Percentiles rank a stretch among this genome's conserved stretches.
Evolutionary conservation across 2,329 filamentous ascomycete genomes (phyloP).

Genomic region (Hirsutella rhossiliensis): DNA sequence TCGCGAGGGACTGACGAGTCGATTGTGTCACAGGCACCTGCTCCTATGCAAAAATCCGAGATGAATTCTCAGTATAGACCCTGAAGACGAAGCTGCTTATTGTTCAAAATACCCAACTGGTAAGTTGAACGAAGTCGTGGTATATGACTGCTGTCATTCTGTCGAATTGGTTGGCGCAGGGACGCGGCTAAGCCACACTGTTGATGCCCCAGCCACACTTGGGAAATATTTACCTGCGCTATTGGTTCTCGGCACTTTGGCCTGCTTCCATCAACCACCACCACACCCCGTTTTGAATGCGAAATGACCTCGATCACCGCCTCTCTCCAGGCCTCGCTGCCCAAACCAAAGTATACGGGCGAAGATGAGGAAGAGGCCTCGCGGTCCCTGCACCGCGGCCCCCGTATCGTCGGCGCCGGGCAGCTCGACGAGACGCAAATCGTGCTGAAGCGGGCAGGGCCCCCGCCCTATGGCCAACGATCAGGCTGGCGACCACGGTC

Average conservation of each 20-base stretch:
- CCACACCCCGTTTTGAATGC: background rate
- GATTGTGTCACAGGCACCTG: no score
- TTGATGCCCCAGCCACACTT: conserved; percentile 7
- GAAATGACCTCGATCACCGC: conserved; percentile 55
- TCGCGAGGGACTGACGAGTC: no score
- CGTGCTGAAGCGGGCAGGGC: conserved; percentile 70
- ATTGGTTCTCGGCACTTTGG: background rate
- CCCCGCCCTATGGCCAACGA: conserved; percentile 79
- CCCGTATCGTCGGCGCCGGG: conserved; percentile 67
- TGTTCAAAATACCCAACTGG: no score
- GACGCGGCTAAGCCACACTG: conserved; percentile 15
- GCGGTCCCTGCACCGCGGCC: conserved; percentile 63
- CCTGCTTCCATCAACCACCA: conserved; percentile 1
- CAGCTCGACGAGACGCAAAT: conserved; percentile 79
- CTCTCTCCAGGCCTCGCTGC: conserved; percentile 68
- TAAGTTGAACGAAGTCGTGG: no score
- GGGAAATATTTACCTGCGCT: background rate
- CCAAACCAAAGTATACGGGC: conserved; percentile 82
- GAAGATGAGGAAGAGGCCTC: conserved; percentile 72
- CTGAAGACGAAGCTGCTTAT: no score
- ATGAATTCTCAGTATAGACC: no score
- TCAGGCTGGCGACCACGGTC: conserved; percentile 81
- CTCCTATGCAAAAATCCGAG: no score
- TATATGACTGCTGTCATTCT: no score
- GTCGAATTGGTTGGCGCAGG: no score